Evolutionary conservation across 306 rosid genomes (phyloP), one percentile per base, ranked within the genome.

Genomic region (Hylodesmum podocarpum): DNA sequence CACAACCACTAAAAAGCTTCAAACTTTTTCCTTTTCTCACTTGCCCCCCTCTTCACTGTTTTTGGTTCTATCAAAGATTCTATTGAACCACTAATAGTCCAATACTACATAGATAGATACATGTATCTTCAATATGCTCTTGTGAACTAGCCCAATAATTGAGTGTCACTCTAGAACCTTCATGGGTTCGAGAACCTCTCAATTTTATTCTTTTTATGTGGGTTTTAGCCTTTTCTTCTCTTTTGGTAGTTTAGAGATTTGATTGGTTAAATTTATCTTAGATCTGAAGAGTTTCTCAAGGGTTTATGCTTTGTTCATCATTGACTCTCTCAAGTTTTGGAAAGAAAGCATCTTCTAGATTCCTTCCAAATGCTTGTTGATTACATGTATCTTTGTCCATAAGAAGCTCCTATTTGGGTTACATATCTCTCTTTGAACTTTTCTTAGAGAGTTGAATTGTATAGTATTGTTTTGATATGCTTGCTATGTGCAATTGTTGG

Each of bases 351-450:
- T 80, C 84, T 89, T 70, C 31, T 50, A 65, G 88, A 85, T 88
- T 87, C 87, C 78, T 75, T 44, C 51, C 73, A 79, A 81, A 70
- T 80, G 85, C 37, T 33, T 33, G 37, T 33, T 33, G 5, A 78
- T n/a, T n/a, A n/a, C n/a, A n/a, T 80, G 84, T 84, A 36, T 81
- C 40, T 79, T 77, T 78, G 68, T 49, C 39, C 85, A 58, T 79
- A 64, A 78, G 55, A 64, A 79, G 70, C 53, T 77, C 47, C 63
- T 57, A 13, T 57, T 9, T 27, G 21, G 39, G 39, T 16, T 57
- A 57, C 77, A 86, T 79, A 83, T 83, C 85, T 81, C 87, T 82
- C 78, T 87, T 74, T 88, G 82, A 66, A 55, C 41, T 59, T 67
- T 44, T 76, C 40, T 73, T 70, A 59, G 21, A 78, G 43, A 71